Evolutionary conservation across 2,329 filamentous ascomycete species (phyloP).

Genomic region (Pseudophaeomoniella oleicola): DNA sequence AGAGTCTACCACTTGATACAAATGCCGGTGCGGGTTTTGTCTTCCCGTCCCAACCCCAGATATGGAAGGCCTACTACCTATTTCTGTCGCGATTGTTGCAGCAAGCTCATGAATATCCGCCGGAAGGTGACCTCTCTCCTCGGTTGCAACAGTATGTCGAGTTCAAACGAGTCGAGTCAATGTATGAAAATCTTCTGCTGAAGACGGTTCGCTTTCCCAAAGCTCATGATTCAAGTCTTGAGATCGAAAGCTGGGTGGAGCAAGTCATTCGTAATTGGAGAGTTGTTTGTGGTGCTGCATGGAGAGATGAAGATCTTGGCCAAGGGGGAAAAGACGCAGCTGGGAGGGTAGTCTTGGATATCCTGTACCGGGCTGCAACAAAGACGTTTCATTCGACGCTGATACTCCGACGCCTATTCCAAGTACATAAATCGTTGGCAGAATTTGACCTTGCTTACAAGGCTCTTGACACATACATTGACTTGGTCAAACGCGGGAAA

Average conservation of each 20-base stretch:
- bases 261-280: slow-evolving; percentile 75
- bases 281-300: slow-evolving; percentile 62
- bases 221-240: slow-evolving; percentile 61
- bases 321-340: slow-evolving; percentile 63
- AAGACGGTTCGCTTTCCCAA: slow-evolving; percentile 71
- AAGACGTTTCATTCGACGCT: slow-evolving; percentile 93
- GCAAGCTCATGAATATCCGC: slow-evolving; percentile 25
- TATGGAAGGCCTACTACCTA: slow-evolving; percentile 79
- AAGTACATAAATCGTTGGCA: slow-evolving; percentile 70
- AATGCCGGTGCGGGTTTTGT: slow-evolving; percentile 6
- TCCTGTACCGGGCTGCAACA: slow-evolving; percentile 76
- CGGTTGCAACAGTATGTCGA: slow-evolving; percentile 57
- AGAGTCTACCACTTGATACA: slow-evolving; percentile 1
- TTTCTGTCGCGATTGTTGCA: slow-evolving; percentile 64
- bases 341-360: slow-evolving; percentile 63
- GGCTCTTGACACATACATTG: slow-evolving; percentile 81
- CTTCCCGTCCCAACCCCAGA: slow-evolving; percentile 28
- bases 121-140: slow-evolving; percentile 22
- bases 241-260: slow-evolving; percentile 71
- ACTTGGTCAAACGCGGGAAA: slow-evolving; percentile 74
- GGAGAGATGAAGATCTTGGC: slow-evolving; percentile 69
- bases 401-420: slow-evolving; percentile 74
- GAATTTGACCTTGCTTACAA: slow-evolving; percentile 88
- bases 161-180: slow-evolving; percentile 60
- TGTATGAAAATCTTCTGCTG: slow-evolving; percentile 67